Evolutionary conservation across 495 filamentous ascomycete species (phyloP).

Genomic region (Podospora fimiseda): DNA sequence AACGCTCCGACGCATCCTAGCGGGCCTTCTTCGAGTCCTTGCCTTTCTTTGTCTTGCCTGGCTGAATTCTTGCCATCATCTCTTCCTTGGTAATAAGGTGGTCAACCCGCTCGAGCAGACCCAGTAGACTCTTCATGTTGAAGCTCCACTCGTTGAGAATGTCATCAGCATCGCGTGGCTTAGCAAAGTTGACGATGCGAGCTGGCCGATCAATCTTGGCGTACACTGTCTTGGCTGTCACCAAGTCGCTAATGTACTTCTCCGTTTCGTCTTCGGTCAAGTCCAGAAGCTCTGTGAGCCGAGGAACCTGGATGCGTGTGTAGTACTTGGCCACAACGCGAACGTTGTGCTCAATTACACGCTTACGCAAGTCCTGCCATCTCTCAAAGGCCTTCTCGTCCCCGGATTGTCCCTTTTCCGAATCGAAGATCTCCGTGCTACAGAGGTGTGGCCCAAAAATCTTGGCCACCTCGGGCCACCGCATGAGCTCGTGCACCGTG

Average conservation of each 20-base stretch:
- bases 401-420: slow-evolving; percentile 48
- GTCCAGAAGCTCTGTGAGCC: slow-evolving; percentile 83
- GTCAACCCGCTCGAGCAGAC: slow-evolving; percentile 87
- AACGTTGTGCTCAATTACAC: slow-evolving; percentile 98
- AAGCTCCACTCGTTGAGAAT: slow-evolving; percentile 97
- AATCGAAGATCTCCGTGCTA: slow-evolving; percentile 81
- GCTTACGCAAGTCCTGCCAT: slow-evolving; percentile 92
- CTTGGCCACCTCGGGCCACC: slow-evolving; percentile 87
- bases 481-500: slow-evolving; percentile 94
- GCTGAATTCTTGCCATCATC: slow-evolving; percentile 98
- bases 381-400: slow-evolving; percentile 74
- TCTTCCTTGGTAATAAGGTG: slow-evolving; percentile 99
- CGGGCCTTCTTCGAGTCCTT: slow-evolving; percentile 29
- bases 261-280: slow-evolving; percentile 93
- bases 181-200: slow-evolving; percentile 83
- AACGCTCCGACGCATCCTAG: no score
- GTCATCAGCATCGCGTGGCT: slow-evolving; percentile 92
- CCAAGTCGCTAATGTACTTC: slow-evolving; percentile 91
- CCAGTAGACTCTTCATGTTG: slow-evolving; percentile 96
- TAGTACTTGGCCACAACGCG: slow-evolving; percentile 98
- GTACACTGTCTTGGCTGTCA: slow-evolving; percentile 93
- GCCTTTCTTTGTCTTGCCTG: slow-evolving; percentile 38
- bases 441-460: slow-evolving; percentile 85
- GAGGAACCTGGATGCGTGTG: slow-evolving; percentile 87
- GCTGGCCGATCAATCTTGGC: slow-evolving; percentile 96